Conservation (phyloP, 805 yeast genomes). For the Hanseniaspora valbyensis region DNA sequence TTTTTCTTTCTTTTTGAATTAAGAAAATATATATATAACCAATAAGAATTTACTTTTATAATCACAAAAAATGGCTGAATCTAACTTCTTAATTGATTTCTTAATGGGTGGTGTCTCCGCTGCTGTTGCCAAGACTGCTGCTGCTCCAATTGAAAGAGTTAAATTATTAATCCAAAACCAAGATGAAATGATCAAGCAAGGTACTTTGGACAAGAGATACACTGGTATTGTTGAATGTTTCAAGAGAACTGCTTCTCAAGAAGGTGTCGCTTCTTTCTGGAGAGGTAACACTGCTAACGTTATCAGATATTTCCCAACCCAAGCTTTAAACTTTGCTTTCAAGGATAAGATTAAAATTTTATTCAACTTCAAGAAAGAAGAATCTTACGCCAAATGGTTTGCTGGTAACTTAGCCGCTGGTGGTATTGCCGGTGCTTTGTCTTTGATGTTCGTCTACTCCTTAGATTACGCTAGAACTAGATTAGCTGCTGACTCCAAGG, state of each 20-base stretch:
- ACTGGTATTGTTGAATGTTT: conserved; percentile 88
- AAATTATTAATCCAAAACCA: conserved; percentile 93
- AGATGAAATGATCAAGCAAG: conserved; percentile 97
- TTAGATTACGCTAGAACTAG: conserved; percentile 98
- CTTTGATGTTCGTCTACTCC: conserved; percentile 86
- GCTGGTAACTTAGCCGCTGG: conserved; percentile 98
- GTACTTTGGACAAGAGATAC: conserved; percentile 79
- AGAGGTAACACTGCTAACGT: conserved; percentile 99
- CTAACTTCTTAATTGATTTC: conserved; percentile 54
- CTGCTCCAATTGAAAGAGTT: conserved; percentile 93
- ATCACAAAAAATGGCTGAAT: conserved; percentile 26
- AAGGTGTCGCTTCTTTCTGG: conserved; percentile 92
- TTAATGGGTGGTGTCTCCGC: conserved; percentile 99
- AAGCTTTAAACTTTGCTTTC: conserved; percentile 96
- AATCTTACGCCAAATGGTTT: conserved; percentile 85
- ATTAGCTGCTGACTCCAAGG: conserved; percentile 96
- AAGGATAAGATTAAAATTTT: conserved; percentile 91
- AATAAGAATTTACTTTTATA: conserved; percentile 11
- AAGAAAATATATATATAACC: conserved; percentile 5
- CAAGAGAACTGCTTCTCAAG: conserved; percentile 86
- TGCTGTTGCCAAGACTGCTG: conserved; percentile 96
- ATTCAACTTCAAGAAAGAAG: conserved; percentile 96
- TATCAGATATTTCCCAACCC: conserved; percentile 98
- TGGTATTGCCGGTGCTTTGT: conserved; percentile 97
- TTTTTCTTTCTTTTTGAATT: conserved; percentile 6